Base-by-base conservation (phyloP, 2,329 filamentous ascomycete species). In the Lasiodiplodia hormozganensis region DNA sequence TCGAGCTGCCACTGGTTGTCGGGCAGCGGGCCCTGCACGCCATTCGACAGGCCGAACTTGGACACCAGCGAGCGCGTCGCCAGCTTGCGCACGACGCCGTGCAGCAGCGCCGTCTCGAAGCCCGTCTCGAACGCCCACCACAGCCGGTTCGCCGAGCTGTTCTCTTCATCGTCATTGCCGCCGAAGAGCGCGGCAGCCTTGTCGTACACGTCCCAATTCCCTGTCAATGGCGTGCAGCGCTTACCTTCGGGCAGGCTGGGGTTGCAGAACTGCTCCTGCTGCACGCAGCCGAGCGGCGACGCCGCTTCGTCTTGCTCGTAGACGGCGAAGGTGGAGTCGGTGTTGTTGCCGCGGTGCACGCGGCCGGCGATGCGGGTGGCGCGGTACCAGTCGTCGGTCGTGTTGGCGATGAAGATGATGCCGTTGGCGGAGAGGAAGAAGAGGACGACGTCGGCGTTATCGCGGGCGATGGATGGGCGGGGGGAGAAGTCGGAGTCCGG, bases 1-100 rank as follows among this genome's bases (percentile, higher is more conserved):
- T 81, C 79, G 16, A 74, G 67, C 49, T 78, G 73, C 78, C 80
- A 81, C 68, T 81, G 79, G 43, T 77, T 75, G 23, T 71, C 65
- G 0, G 77, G 75, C 3, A 79, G 62, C 2, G 69, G 62, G 6
- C 31, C 62, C n/a, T 76, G 73, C 6, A 67, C 66, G 14, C n/a
- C n/a, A n/a, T 65, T 51, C 2, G 60, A 68, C 25, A 74, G 62
- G 11, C 65, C 52, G n/a, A 65, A 40, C 14, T 3, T 1, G 2
- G 38, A 40, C 38, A 14, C 12, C 38, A 40, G 38, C 38, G 38
- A 40, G 11, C n/a, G n/a, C n/a, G n/a, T n/a, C n/a, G n/a, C n/a
- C n/a, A n/a, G n/a, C n/a, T n/a, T n/a, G n/a, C n/a, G n/a, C n/a
- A n/a, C n/a, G n/a, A n/a, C n/a, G n/a, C n/a, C n/a, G n/a, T n/a